Base-by-base conservation (phyloP, 208 protist species). In the Endotrypanum monterogeii region DNA sequence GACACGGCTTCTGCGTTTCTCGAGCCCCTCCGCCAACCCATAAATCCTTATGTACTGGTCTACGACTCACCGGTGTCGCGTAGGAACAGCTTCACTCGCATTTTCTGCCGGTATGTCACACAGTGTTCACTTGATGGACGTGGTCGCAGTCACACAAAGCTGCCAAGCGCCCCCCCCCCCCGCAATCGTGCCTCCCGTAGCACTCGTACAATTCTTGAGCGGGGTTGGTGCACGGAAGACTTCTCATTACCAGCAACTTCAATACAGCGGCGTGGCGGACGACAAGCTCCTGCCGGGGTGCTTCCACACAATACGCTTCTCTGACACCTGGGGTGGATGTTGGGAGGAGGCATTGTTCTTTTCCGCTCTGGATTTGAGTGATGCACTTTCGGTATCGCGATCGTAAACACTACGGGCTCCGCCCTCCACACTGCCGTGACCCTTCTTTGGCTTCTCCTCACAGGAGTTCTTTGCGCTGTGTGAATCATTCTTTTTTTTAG, bases 21-120 rank as follows among this genome's bases (percentile, higher is more conserved):
- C 48, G 68, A 30, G 41, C 2, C 11, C 44, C 16, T 44, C 67
- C 2, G 80, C 55, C 8, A 67, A 55, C 32, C 78, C 80, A 6
- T 71, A 44, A 35, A 79, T 71, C 41, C 46, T 50, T 18, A 83
- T 44, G 70, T 74, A 79, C 18, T 58, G 63, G 52, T 67, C 70
- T 25, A 46, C 41, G 52, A 56, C 63, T 74, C 77, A 30, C 74
- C 75, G n/a, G 78, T 63, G 37, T 79, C 74, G 23, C 88, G 83
- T n/a, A 92, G 66, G 60, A 96, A 83, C 12, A 93, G 50, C 28
- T 78, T 70, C 18, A 71, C 44, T 57, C 89, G 89, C n/a, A 93
- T 74, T 56, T 88, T 74, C 51, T 89, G 73, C 50, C 89, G 84
- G 7, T 91, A 71, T 66, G 85, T 86, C 8, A 96, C 41, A 9